Evolutionary conservation across 164 flowering plant genomes (phyloP).

Genomic region (Chimonanthus salicifolius): DNA sequence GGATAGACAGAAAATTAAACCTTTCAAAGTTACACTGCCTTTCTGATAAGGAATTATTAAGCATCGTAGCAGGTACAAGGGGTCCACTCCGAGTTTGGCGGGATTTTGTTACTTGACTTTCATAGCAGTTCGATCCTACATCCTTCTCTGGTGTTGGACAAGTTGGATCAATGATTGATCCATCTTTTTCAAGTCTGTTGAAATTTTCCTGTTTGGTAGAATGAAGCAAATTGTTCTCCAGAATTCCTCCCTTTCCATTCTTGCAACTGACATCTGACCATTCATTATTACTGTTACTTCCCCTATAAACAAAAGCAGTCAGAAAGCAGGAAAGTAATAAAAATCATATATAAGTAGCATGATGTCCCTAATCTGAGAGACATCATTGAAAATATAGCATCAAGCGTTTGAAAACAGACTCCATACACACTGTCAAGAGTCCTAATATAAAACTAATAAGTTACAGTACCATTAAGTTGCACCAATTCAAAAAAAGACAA

Average conservation of each 20-base stretch:
- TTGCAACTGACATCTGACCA: constrained; percentile 24
- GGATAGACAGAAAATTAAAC: constrained; percentile 25
- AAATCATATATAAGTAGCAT: background rate
- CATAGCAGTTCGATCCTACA: constrained; percentile 30
- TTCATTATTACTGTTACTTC: constrained; percentile 22
- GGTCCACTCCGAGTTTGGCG: constrained; percentile 87
- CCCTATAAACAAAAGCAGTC: constrained; percentile 25
- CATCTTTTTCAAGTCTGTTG: constrained; percentile 33
- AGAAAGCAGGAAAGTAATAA: background rate
- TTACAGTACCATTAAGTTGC: background rate
- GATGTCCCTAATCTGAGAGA: background rate
- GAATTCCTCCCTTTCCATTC: constrained; percentile 24
- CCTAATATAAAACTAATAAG: background rate
- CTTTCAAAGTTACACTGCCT: constrained; percentile 51
- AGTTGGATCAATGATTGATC: constrained; percentile 31
- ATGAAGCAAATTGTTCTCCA: constrained; percentile 27
- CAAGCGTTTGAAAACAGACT: background rate
- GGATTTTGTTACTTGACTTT: constrained; percentile 32
- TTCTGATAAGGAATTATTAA: constrained; percentile 55
- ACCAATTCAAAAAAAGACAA: background rate
- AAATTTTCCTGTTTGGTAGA: constrained; percentile 25
- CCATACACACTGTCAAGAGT: background rate
- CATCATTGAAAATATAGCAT: background rate
- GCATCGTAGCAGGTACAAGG: constrained; percentile 52
- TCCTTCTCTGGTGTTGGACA: constrained; percentile 42